A percentile compares a stretch with the other conserved stretches of the same genome.
Conservation (phyloP, 345 rosid species). For the Salix suchowensis region DNA sequence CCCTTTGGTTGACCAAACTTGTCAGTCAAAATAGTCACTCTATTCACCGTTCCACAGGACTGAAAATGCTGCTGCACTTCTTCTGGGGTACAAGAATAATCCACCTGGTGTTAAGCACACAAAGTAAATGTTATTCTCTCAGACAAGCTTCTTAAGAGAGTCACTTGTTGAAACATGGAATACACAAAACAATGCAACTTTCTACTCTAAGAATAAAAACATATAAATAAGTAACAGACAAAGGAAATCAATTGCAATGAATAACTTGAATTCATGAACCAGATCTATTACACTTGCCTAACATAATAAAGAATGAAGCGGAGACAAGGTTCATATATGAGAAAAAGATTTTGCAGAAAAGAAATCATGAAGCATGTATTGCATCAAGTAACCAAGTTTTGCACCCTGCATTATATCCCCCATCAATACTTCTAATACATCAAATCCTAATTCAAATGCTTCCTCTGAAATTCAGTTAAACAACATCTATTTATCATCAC, state of each 20-base stretch:
- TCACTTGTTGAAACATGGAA: background rate
- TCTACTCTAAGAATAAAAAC: background rate
- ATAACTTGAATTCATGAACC: background rate
- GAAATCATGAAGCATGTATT: background rate
- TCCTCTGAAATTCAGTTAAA: background rate
- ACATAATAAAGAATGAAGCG: background rate
- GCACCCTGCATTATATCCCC: background rate
- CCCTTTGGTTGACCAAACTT: slow-evolving; percentile 99
- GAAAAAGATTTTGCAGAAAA: background rate
- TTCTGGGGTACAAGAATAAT: slow-evolving; percentile 94
- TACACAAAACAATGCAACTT: background rate
- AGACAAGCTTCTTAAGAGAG: background rate
- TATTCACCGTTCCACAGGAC: slow-evolving; percentile 94
- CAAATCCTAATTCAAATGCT: background rate
- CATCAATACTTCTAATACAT: background rate
- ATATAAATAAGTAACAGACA: background rate
- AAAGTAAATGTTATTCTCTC: background rate
- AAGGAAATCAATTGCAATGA: background rate
- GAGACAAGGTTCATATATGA: background rate
- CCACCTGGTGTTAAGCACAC: slow-evolving; percentile 62
- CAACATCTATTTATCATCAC: background rate
- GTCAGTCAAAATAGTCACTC: slow-evolving; percentile 97
- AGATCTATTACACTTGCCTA: background rate
- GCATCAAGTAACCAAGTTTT: background rate
- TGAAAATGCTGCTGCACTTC: slow-evolving; percentile 99